phyloP scores from a whole-genome alignment of 2,329 filamentous ascomycete species.

The Hymenoscyphus repandus region DNA sequence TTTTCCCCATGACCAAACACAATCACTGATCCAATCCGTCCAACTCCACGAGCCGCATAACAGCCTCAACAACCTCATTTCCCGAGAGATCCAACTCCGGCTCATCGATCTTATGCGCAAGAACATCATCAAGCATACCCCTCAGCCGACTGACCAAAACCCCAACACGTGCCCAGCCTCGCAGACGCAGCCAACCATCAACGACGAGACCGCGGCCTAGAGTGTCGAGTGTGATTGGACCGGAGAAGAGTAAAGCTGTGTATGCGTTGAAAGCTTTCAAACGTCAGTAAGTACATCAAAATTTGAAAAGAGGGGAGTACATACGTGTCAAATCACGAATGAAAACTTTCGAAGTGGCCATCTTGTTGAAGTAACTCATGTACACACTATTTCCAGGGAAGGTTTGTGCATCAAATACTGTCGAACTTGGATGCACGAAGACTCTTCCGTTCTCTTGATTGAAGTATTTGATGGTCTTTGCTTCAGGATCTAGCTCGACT shows the following conservation, averaged over 20 bases:
- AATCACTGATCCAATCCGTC: conserved; percentile 67
- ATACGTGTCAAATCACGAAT: conserved; percentile 83
- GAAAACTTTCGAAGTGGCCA: conserved; percentile 88
- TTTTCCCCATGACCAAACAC: not conserved
- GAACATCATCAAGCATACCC: conserved; percentile 78
- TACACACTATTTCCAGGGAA: conserved; percentile 74
- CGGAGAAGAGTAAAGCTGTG: conserved; percentile 81
- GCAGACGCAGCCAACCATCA: conserved; percentile 81
- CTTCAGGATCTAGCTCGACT: conserved; percentile 89
- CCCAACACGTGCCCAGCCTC: conserved; percentile 92
- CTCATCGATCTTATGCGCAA: conserved; percentile 76
- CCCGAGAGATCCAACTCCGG: conserved; percentile 54
- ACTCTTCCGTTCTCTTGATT: conserved; percentile 79
- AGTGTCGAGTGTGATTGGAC: conserved; percentile 79
- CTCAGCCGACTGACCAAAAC: conserved; percentile 80
- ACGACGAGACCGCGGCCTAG: conserved; percentile 81
- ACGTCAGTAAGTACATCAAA: not conserved
- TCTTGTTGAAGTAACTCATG: conserved; percentile 86
- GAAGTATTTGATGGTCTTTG: conserved; percentile 87
- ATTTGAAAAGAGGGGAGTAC: conserved; percentile 31
- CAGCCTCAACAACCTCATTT: conserved; percentile 68
- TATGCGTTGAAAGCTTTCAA: conserved; percentile 76
- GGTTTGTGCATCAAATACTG: conserved; percentile 74
- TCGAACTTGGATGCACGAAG: conserved; percentile 87
- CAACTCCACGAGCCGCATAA: conserved; percentile 77